Conservation (phyloP, 768 basidiomycete genomes). For the Cystofilobasidium bisporidii region DNA sequence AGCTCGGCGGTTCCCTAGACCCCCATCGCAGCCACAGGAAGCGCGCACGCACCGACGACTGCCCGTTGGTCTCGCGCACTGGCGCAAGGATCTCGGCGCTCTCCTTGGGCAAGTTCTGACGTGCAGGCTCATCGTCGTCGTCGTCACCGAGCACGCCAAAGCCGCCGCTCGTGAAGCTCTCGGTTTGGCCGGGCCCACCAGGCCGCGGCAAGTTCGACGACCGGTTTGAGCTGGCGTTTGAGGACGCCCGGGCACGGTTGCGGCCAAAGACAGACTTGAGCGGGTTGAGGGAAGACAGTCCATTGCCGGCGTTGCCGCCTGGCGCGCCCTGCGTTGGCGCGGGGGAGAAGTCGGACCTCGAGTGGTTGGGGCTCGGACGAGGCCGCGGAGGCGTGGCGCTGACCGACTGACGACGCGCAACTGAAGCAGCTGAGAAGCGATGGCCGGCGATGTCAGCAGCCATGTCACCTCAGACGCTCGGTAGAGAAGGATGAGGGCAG, state of each 20-base stretch:
- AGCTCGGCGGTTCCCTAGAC: neutral
- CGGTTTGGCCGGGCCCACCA: neutral
- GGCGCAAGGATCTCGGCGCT: constrained; percentile 6
- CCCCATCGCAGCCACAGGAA: neutral
- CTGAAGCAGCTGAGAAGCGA: neutral
- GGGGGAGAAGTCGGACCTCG: constrained; percentile 13
- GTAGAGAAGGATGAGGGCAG: neutral
- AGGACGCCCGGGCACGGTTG: constrained; percentile 23
- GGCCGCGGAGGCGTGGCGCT: neutral
- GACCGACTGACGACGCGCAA: constrained; percentile 18
- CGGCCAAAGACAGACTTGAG: constrained; percentile 29
- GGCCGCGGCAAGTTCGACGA: neutral
- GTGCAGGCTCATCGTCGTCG: constrained; percentile 11
- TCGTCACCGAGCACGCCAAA: constrained; percentile 23
- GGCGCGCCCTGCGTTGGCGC: neutral
- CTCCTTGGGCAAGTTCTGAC: neutral
- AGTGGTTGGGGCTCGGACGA: neutral
- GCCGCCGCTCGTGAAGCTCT: constrained; percentile 8
- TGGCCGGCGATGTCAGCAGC: neutral
- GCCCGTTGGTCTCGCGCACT: constrained; percentile 9
- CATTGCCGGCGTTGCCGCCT: neutral
- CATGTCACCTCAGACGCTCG: no score
- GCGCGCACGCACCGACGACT: neutral
- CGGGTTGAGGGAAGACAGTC: constrained; percentile 17
- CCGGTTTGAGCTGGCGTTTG: constrained; percentile 11